Base-by-base conservation (phyloP, 306 rosid genomes). In the Lablab purpureus region DNA sequence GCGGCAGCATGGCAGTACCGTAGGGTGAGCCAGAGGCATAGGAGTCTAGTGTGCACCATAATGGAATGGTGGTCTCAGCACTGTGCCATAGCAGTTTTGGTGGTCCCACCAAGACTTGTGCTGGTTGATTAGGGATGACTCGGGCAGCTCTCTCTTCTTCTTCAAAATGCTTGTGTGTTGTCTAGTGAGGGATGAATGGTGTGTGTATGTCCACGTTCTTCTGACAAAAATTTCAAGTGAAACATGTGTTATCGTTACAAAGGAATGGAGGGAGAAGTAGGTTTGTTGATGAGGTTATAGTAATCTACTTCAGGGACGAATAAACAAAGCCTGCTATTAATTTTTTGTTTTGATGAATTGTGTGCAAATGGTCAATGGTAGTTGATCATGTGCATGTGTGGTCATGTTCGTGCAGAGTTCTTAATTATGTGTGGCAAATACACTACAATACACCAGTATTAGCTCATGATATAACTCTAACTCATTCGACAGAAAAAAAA, bases 71-170 rank as follows among this genome's bases (percentile, higher is more conserved):
- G 77, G 76, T 60, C 68, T 81, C 64, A 21, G 23, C 28, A 10
- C 63, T 55, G 19, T 65, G 45, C 70, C n/a, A 41, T 45, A 21
- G 60, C 67, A 51, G 75, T 71, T 50, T 4, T 9, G 23, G 89
- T 85, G 91, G 91, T 88, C 91, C 91, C 91, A 52, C 27, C 45
- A 22, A 63, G 13, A 10, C 28, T 34, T 21, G 9, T 68, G 58
- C 47, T 27, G 47, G 22, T 17, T 21, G 30, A 54, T 62, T 60
- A 60, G 75, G 36, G 43, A 78, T 73, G 49, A 56, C 40, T 78
- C 40, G 14, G 0, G 23, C 58, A n/a, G 2, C 11, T 5, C 51
- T 37, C 40, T 54, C 70, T 71, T 47, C 51, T 60, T 76, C 82
- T 50, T 27, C 74, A 59, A 32, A 46, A 4, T 47, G 4, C 12